Percentiles rank a stretch among this genome's conserved stretches.
Evolutionary conservation across 2,329 filamentous ascomycete species (phyloP).

Genomic region (Geosmithia morbida): DNA sequence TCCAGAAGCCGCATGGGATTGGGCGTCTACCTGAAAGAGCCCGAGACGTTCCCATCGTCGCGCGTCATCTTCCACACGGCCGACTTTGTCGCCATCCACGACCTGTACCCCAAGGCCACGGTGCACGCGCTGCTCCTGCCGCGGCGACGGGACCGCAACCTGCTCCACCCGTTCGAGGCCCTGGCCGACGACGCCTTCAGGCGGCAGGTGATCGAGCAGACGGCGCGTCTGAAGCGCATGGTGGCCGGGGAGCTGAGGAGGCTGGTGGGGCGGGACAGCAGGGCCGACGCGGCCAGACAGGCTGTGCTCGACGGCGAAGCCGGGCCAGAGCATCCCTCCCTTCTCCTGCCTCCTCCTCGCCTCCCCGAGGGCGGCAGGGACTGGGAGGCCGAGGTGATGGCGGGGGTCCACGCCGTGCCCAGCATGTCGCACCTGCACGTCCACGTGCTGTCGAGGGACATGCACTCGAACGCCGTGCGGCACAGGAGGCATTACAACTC

Average conservation of each 20-base stretch:
- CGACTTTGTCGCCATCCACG: conserved; percentile 62
- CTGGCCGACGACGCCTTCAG: conserved; percentile 56
- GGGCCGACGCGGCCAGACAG: conserved; percentile 46
- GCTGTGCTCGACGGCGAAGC: conserved; percentile 49
- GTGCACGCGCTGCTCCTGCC: conserved; percentile 84
- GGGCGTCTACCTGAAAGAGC: conserved; percentile 50
- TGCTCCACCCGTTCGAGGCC: conserved; percentile 62
- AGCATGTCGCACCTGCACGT: conserved; percentile 89
- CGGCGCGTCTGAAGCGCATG: conserved; percentile 42
- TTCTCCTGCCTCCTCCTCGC: too few relatives aligned
- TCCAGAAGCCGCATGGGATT: conserved; percentile 46
- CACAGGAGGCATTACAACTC: conserved; percentile 86
- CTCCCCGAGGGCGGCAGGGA: conserved; percentile 66
- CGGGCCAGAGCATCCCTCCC: conserved; percentile 4
- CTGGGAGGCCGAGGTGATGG: conserved; percentile 60
- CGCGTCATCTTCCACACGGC: conserved; percentile 52
- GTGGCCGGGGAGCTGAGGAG: conserved; percentile 65
- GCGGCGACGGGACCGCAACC: conserved; percentile 44
- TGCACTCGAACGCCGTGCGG: conserved; percentile 56
- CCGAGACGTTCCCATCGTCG: conserved; percentile 43
- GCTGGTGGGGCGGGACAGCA: conserved; percentile 48
- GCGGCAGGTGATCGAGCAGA: conserved; percentile 43
- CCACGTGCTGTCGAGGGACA: conserved; percentile 73
- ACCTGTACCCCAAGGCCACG: conserved; percentile 73
- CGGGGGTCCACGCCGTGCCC: conserved; percentile 75